These are phyloP conservation scores for Linanthus parryae DNA, from an alignment of 148 eudicot species.

Conservation along the genomic window DNA sequence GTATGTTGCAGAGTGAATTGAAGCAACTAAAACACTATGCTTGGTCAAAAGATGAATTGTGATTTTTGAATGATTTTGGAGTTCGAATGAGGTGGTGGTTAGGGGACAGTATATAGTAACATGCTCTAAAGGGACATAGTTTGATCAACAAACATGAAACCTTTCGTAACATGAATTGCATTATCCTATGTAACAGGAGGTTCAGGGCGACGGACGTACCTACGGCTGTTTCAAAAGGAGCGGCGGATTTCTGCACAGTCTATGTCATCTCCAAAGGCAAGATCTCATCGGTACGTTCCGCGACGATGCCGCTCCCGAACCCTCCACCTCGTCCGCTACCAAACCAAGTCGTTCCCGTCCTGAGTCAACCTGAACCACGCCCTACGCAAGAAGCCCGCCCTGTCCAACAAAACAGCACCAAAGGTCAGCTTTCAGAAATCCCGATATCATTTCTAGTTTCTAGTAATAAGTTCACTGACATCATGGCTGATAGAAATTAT, in stretches of 20 bases:
- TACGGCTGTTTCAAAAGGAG: conserved; percentile 37
- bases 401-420: conserved; percentile 11
- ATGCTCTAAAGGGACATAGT: background rate
- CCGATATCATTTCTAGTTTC: background rate
- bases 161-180: background rate
- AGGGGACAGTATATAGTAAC: too few species aligned
- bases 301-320: conserved; percentile 31
- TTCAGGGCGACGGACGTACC: conserved; percentile 59
- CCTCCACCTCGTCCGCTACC: conserved; percentile 8
- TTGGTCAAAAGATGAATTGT: background rate
- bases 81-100: too few species aligned
- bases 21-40: too few species aligned
- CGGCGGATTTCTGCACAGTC: conserved; percentile 66
- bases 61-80: background rate
- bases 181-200: conserved; percentile 27
- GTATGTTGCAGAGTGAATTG: too few species aligned
- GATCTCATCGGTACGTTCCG: conserved; percentile 30
- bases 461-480: background rate
- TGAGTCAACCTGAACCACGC: conserved; percentile 2
- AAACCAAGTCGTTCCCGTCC: conserved; percentile 4
- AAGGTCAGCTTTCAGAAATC: conserved; percentile 20
- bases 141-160: background rate
- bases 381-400: conserved; percentile 8
- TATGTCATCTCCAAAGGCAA: conserved; percentile 62
- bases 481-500: background rate